These are phyloP conservation scores for Fallopia convolvulus DNA, from an alignment of 148 eudicot species.

Conservation along the genomic window DNA sequence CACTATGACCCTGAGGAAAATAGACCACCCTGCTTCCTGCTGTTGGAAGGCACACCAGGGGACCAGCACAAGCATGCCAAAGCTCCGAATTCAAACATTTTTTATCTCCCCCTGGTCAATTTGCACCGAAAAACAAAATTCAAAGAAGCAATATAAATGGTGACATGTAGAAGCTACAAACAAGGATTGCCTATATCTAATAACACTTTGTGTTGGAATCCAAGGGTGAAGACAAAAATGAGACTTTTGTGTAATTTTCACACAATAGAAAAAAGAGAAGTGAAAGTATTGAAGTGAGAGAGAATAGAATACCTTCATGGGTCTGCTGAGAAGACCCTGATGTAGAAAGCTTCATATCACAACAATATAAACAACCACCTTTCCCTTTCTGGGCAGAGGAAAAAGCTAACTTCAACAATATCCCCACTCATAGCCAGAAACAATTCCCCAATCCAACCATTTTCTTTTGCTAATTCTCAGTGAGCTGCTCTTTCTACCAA, in stretches of 20 bases:
- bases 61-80: conserved; percentile 99
- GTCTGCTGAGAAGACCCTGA: conserved; percentile 35
- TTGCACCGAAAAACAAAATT: neutral
- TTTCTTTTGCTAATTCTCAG: neutral
- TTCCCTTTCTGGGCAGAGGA: conserved; percentile 5
- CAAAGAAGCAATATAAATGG: neutral
- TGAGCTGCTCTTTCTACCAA: neutral
- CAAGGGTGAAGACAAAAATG: neutral
- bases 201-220: neutral
- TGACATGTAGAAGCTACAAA: neutral
- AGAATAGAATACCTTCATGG: conserved; percentile 28
- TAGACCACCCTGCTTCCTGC: conserved; percentile 82
- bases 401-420: conserved; percentile 6
- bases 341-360: conserved; percentile 46
- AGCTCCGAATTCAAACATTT: conserved; percentile 86
- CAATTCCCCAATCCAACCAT: conserved; percentile 3
- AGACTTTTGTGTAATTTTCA: neutral
- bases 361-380: conserved; percentile 21
- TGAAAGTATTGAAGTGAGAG: neutral
- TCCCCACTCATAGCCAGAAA: conserved; percentile 2
- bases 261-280: neutral
- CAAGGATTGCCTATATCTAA: neutral
- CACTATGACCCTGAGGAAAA: conserved; percentile 98
- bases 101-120: conserved; percentile 21
- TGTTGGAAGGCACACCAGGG: conserved; percentile 77